Percentiles rank a stretch among this genome's conserved stretches.
Evolutionary conservation across 768 basidiomycete species (phyloP).

Genomic region (Pilatotrama ljubarskyi): DNA sequence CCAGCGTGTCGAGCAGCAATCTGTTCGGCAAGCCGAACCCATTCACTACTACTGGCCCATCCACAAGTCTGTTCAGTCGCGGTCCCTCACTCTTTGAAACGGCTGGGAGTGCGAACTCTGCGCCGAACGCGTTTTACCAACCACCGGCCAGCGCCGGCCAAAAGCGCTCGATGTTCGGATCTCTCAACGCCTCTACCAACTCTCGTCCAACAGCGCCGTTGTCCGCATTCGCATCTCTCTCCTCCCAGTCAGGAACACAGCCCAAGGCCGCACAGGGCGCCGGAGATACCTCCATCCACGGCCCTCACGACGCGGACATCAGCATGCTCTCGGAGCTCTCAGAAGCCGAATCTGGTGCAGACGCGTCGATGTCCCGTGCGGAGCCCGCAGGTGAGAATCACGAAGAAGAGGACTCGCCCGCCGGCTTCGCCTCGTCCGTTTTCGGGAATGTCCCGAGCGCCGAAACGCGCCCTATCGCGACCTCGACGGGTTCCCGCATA

Average conservation of each 20-base stretch:
- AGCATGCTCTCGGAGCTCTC: conserved; percentile 21
- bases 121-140: conserved; percentile 67
- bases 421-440: conserved; percentile 32
- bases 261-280: not conserved
- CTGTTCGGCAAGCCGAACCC: not conserved
- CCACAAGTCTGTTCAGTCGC: not conserved
- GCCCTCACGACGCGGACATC: conserved; percentile 18
- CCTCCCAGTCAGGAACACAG: not conserved
- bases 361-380: conserved; percentile 7
- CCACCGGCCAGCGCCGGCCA: conserved; percentile 39
- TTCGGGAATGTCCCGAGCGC: conserved; percentile 24
- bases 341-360: conserved; percentile 5
- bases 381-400: conserved; percentile 26
- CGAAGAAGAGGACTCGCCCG: conserved; percentile 24
- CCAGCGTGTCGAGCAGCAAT: not conserved
- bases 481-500: conserved; percentile 18
- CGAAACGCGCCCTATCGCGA: conserved; percentile 11
- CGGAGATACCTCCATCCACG: conserved; percentile 1
- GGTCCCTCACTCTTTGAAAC: conserved; percentile 41
- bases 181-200: conserved; percentile 1
- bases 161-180: conserved; percentile 19
- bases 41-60: not conserved
- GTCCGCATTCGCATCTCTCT: conserved; percentile 8
- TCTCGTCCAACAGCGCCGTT: conserved; percentile 4
- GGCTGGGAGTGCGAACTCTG: conserved; percentile 47